A percentile compares a stretch with the other conserved stretches of the same genome.
Evolutionary conservation across 2,329 filamentous ascomycete species (phyloP).

Genomic region (Escovopsis sp.): DNA sequence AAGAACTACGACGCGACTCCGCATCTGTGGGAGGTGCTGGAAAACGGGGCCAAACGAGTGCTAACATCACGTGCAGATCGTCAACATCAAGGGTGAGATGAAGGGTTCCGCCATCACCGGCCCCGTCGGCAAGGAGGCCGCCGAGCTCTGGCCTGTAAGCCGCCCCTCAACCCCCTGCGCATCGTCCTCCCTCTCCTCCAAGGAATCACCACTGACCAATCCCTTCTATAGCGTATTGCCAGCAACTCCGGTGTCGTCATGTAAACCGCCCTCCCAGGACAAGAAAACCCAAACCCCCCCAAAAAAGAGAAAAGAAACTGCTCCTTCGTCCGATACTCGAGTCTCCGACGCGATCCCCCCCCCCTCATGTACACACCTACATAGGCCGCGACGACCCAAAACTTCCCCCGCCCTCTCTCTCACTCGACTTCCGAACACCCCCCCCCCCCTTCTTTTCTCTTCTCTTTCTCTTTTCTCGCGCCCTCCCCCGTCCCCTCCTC

Average conservation of each 20-base stretch:
- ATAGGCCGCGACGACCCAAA: slow-evolving; percentile 15
- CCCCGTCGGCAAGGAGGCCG: slow-evolving; percentile 98
- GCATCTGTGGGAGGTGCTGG: too few species aligned
- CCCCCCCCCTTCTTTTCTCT: slow-evolving; percentile 7
- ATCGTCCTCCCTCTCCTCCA: background rate
- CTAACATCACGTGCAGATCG: slow-evolving; percentile 48
- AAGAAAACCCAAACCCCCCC: slow-evolving; percentile 17
- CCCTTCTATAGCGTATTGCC: slow-evolving; percentile 67
- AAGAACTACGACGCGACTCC: too few species aligned
- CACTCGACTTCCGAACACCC: too few species aligned
- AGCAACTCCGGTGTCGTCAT: slow-evolving; percentile 99
- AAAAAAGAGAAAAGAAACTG: too few species aligned
- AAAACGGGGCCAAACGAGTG: slow-evolving; percentile 20
- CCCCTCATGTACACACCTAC: too few species aligned
- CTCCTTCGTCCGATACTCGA: slow-evolving; percentile 7
- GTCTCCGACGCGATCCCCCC: slow-evolving; percentile 19
- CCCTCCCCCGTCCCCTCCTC: too few species aligned
- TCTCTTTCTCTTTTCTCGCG: background rate
- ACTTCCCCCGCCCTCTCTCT: slow-evolving; percentile 3
- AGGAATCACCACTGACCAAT: slow-evolving; percentile 1
- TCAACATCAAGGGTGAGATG: slow-evolving; percentile 99
- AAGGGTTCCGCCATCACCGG: slow-evolving; percentile 99
- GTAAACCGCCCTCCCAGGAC: slow-evolving; percentile 46
- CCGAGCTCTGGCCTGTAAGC: slow-evolving; percentile 94
- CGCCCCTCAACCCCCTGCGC: background rate